Percentiles rank a stretch among this genome's conserved stretches.
Conservation (phyloP, 192 early-diverging fungal genomes). For the Dissophora globulifera region DNA sequence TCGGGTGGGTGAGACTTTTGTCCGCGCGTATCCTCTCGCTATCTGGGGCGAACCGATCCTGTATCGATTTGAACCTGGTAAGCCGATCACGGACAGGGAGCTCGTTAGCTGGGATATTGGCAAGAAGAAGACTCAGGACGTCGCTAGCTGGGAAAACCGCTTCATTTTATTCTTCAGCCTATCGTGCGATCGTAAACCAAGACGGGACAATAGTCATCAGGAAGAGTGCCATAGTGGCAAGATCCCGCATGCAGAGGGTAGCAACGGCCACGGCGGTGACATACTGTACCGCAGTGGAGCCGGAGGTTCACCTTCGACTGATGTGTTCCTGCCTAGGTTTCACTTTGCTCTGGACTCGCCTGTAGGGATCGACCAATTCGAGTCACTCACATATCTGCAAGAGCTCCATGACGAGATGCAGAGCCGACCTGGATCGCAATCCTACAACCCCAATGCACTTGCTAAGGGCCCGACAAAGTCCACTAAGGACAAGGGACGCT, state of each 20-base stretch:
- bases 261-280: not conserved
- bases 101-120: slow-evolving; percentile 6
- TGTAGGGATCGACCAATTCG: slow-evolving; percentile 29
- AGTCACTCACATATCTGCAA: slow-evolving; percentile 19
- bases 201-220: not conserved
- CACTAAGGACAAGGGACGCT: slow-evolving; percentile 22
- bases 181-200: slow-evolving; percentile 11
- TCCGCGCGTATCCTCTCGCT: slow-evolving; percentile 39
- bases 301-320: slow-evolving; percentile 16
- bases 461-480: slow-evolving; percentile 1
- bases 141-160: slow-evolving; percentile 32
- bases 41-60: slow-evolving; percentile 38
- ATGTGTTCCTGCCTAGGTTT: slow-evolving; percentile 42
- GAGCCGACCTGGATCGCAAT: not conserved
- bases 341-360: slow-evolving; percentile 43
- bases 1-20: slow-evolving; percentile 31
- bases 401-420: slow-evolving; percentile 18
- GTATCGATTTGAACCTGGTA: slow-evolving; percentile 45
- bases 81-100: slow-evolving; percentile 12
- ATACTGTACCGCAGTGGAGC: too few species aligned
- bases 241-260: not conserved
- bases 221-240: not conserved
- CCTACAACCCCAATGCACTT: not conserved
- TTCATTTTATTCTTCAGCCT: slow-evolving; percentile 20
- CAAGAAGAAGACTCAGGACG: slow-evolving; percentile 31